Base-by-base conservation (phyloP, 371 early-diverging fungal species). In the Thermomucor indicae-seudaticae region DNA sequence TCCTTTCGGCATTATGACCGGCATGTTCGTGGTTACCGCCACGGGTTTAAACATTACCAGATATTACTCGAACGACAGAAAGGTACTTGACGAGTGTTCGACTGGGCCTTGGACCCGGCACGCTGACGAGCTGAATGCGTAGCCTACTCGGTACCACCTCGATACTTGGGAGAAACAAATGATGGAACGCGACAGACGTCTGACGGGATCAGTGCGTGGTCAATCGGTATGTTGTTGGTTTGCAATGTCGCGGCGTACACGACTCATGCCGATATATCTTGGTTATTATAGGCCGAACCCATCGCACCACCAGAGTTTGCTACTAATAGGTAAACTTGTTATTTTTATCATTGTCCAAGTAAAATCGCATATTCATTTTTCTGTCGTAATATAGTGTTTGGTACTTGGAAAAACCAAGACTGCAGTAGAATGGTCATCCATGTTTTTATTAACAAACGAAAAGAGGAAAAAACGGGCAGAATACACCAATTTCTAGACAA, bases 161-260 rank as follows among this genome's bases (percentile, higher is more conserved):
- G 76, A 76, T 55, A 53, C 39, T 35, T 76, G 72, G 72, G 76
- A 76, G 19, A 55, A 53, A 17, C 72, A 72, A 65, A 76, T 76
- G 76, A 72, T 76, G 76, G 72, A 76, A 51, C 76, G 76, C 55
- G 76, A 76, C 44, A 67, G 71, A 65, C 76, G 72, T 51, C 57
- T 76, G 25, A 76, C 76, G 34, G 76, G 76, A 40, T 65, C 70
- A 31, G 23, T 62, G 27, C 64, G 76, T 48, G 76, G 76, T 48
- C 76, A 76, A 60, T 62, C 63, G 57, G 76, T 76, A 76, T 39
- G 23, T 44, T 5, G 2, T 43, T 8, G 17, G 2, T 23, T 23
- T 0, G 1, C 2, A 17, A 37, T 38, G 1, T 37, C 27, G 19
- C 2, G 11, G 20, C 7, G 16, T n/a, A 17, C 23, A 51, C 22